These are phyloP conservation scores for Colletotrichum sp. DNA, from an alignment of 2,329 filamentous ascomycete species.

Conservation along the genomic window DNA sequence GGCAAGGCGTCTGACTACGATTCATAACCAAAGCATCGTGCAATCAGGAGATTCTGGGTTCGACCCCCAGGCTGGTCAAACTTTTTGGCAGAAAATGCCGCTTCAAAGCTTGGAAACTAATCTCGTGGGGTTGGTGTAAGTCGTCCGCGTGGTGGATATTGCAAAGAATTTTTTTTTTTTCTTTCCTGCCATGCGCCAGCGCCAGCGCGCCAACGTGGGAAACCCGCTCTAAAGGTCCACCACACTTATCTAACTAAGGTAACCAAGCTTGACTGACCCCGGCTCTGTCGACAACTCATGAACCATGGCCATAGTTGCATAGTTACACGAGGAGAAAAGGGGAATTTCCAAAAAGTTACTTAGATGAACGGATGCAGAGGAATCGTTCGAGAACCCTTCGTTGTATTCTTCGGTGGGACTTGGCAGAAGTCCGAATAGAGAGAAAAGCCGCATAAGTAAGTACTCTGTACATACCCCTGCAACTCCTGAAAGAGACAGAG, in stretches of 20 bases:
- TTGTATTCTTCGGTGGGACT: background rate
- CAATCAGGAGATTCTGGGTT: conserved; percentile 22
- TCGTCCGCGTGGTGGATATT: background rate
- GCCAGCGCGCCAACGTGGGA: background rate
- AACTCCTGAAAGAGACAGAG: background rate
- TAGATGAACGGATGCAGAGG: background rate
- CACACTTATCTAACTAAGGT: background rate
- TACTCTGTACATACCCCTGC: background rate
- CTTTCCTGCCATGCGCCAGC: background rate
- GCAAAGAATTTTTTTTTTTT: background rate
- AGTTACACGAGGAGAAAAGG: background rate
- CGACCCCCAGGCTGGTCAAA: conserved; percentile 21
- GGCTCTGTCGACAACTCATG: background rate
- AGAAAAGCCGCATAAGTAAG: background rate
- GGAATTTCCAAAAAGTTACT: background rate
- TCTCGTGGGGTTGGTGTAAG: background rate
- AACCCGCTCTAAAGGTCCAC: background rate
- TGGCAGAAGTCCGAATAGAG: background rate
- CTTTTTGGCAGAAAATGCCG: background rate
- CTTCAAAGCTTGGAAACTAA: background rate
- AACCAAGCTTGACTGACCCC: background rate
- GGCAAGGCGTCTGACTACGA: conserved; percentile 50
- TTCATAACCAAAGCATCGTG: background rate
- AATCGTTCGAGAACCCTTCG: background rate
- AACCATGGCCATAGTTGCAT: background rate